A percentile compares a stretch with the other conserved stretches of the same genome.
Conservation (phyloP, 1,284 basidiomycete species). For the Moesziomyces globuligerus region DNA sequence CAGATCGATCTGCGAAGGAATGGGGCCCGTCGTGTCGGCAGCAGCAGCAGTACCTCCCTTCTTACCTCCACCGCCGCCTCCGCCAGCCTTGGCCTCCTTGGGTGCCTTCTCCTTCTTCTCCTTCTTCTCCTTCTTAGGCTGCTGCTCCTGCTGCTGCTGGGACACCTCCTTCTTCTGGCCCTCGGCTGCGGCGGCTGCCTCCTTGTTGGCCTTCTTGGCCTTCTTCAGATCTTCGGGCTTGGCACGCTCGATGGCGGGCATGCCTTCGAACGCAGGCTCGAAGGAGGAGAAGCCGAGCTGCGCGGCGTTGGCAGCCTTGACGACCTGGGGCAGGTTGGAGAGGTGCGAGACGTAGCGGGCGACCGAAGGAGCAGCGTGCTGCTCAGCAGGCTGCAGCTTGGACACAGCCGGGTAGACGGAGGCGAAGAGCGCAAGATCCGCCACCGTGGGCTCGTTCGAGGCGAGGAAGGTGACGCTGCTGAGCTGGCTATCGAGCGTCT, state of each 20-base stretch:
- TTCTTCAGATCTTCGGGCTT: conserved; percentile 51
- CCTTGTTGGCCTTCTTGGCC: conserved; percentile 60
- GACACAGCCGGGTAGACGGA: conserved; percentile 60
- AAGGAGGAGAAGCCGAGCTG: conserved; percentile 53
- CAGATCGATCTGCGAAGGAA: conserved; percentile 63
- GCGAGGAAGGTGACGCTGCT: conserved; percentile 56
- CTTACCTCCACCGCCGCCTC: conserved; percentile 46
- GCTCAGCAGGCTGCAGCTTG: conserved; percentile 53
- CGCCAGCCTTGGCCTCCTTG: conserved; percentile 57
- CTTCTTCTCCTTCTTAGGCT: conserved; percentile 51
- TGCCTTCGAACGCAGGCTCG: conserved; percentile 63
- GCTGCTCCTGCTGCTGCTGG: conserved; percentile 25
- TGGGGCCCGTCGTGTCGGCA: conserved; percentile 50
- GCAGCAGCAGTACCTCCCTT: conserved; percentile 45
- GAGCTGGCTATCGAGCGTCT: conserved; percentile 56
- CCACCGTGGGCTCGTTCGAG: conserved; percentile 57
- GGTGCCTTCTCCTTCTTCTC: conserved; percentile 60
- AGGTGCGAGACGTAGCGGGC: conserved; percentile 65
- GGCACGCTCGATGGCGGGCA: conserved; percentile 59
- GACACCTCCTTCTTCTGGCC: conserved; percentile 19
- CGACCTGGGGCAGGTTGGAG: conserved; percentile 53
- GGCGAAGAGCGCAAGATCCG: conserved; percentile 65
- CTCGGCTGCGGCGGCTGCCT: conserved; percentile 28
- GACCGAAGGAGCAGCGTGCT: conserved; percentile 63
- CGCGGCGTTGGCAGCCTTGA: conserved; percentile 34